phyloP scores from a whole-genome alignment of 495 filamentous ascomycete species.

The Trypethelium eluteriae region DNA sequence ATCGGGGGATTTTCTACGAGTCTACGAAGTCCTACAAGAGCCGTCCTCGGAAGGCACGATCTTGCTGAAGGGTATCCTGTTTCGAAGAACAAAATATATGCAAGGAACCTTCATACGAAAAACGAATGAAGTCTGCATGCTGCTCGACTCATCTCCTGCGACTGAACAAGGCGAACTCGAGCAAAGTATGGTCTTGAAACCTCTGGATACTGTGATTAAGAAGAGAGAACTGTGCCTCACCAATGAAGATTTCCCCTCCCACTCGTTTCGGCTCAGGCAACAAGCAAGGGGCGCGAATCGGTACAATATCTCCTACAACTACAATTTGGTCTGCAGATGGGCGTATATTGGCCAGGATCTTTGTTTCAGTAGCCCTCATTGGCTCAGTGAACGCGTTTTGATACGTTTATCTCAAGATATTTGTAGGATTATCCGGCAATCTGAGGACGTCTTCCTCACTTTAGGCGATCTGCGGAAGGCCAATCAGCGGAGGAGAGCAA shows the following conservation, averaged over 20 bases:
- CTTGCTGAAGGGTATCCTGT: slow-evolving; percentile 17
- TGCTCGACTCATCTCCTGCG: slow-evolving; percentile 39
- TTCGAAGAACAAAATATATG: slow-evolving; percentile 24
- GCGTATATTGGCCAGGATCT: slow-evolving; percentile 18
- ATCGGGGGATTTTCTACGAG: slow-evolving; percentile 25
- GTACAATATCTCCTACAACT: slow-evolving; percentile 23
- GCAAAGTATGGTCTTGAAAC: slow-evolving; percentile 43
- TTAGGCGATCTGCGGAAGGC: not conserved
- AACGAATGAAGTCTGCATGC: slow-evolving; percentile 48
- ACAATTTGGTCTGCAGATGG: slow-evolving; percentile 26
- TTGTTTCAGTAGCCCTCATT: not conserved
- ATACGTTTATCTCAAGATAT: not conserved
- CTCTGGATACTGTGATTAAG: slow-evolving; percentile 31
- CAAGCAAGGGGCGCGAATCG: slow-evolving; percentile 25
- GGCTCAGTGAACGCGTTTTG: not conserved
- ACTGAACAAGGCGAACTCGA: slow-evolving; percentile 36
- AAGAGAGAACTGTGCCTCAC: slow-evolving; percentile 45
- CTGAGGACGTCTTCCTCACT: not conserved
- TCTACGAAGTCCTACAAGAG: slow-evolving; percentile 23
- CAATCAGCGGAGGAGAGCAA: not conserved
- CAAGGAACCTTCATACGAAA: slow-evolving; percentile 17
- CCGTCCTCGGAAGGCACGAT: slow-evolving; percentile 14
- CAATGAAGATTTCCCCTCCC: slow-evolving; percentile 41
- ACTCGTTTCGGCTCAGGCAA: slow-evolving; percentile 29
- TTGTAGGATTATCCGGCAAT: not conserved